Conservation (phyloP, 345 rosid genomes). For the Boechera retrofracta region DNA sequence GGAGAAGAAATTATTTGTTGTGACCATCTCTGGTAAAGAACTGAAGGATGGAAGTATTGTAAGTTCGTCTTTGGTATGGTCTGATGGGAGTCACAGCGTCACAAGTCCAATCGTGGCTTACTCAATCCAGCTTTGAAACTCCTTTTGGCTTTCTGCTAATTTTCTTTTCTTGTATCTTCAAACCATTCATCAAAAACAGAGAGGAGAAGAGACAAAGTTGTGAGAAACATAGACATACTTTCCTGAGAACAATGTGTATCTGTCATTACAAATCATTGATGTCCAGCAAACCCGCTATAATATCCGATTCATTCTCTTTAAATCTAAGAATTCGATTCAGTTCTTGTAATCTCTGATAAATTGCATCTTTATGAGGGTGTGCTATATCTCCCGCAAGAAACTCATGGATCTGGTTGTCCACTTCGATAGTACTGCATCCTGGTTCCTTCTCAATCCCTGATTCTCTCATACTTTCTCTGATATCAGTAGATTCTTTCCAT, state of each 20-base stretch:
- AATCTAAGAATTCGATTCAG: slow-evolving; percentile 47
- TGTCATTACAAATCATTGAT: slow-evolving; percentile 51
- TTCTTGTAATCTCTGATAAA: slow-evolving; percentile 62
- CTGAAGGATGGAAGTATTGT: slow-evolving; percentile 16
- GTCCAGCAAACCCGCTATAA: slow-evolving; percentile 47
- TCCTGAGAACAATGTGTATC: slow-evolving; percentile 18
- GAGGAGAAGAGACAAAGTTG: slow-evolving; percentile 1
- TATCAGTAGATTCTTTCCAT: slow-evolving; percentile 61
- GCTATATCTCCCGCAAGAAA: slow-evolving; percentile 58
- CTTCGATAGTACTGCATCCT: slow-evolving; percentile 70
- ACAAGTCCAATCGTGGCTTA: slow-evolving; percentile 51
- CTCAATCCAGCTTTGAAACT: slow-evolving; percentile 19
- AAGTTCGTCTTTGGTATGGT: slow-evolving; percentile 50
- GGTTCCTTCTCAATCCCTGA: slow-evolving; percentile 65
- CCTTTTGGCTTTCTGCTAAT: background rate
- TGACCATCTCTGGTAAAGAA: slow-evolving; percentile 40
- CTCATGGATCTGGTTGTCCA: slow-evolving; percentile 60
- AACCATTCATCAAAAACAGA: slow-evolving; percentile 21
- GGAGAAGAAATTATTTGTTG: slow-evolving; percentile 42
- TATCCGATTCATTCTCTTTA: slow-evolving; percentile 50
- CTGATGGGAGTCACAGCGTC: slow-evolving; percentile 48
- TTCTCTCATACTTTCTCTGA: slow-evolving; percentile 62
- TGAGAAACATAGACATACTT: background rate
- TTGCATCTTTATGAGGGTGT: slow-evolving; percentile 58
- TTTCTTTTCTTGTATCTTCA: background rate